These are phyloP conservation scores for Boletus subparvulus DNA, from an alignment of 768 basidiomycete genomes.

Conservation along the genomic window DNA sequence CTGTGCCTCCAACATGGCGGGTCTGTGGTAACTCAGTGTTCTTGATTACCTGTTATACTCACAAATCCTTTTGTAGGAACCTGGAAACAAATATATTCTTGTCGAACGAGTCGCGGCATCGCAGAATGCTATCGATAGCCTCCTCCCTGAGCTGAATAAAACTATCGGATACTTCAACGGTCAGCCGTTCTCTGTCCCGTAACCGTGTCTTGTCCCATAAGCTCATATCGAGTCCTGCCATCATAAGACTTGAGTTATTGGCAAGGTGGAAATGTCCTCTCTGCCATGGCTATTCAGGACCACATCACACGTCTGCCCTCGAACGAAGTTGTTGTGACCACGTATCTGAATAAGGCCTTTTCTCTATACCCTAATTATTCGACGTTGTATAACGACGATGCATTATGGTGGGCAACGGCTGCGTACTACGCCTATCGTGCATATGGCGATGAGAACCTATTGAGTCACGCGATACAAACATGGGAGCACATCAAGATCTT, in stretches of 20 bases:
- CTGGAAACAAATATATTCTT: constrained; percentile 38
- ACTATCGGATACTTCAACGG: constrained; percentile 46
- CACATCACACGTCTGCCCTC: neutral
- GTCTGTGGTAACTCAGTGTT: constrained; percentile 26
- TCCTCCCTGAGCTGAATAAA: constrained; percentile 38
- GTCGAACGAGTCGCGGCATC: constrained; percentile 43
- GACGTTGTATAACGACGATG: constrained; percentile 22
- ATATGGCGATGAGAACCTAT: constrained; percentile 42
- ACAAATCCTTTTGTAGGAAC: constrained; percentile 34
- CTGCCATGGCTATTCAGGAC: constrained; percentile 44
- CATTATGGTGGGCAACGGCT: constrained; percentile 53
- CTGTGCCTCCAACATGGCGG: constrained; percentile 44
- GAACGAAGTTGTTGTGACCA: constrained; percentile 6
- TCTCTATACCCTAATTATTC: constrained; percentile 7
- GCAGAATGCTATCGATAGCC: constrained; percentile 42
- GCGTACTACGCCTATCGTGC: constrained; percentile 49
- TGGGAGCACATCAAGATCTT: constrained; percentile 50
- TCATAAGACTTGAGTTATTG: constrained; percentile 48
- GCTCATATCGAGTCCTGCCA: neutral
- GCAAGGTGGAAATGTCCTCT: constrained; percentile 53
- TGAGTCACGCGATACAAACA: constrained; percentile 45
- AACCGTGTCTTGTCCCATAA: neutral
- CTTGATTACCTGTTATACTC: neutral
- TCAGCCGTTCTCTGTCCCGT: constrained; percentile 10
- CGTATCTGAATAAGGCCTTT: constrained; percentile 8